phyloP scores from a whole-genome alignment of 2,329 filamentous ascomycete genomes.

The Aspergillus ochraceus region DNA sequence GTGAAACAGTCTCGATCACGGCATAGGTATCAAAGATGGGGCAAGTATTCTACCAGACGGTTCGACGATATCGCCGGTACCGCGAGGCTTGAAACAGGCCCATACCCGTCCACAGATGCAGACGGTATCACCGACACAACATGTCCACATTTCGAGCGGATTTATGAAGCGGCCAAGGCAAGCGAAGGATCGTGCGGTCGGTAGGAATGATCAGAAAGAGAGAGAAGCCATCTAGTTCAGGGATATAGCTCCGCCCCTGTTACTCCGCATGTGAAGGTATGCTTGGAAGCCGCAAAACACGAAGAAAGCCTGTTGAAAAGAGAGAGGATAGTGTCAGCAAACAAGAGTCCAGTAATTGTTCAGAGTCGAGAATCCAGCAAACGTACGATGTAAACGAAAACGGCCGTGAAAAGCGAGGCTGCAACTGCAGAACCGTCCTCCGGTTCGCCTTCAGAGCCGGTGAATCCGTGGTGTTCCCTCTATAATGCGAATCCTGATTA shows the following conservation, averaged over 20 bases:
- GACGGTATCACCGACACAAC: neutral
- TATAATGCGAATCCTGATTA: conserved; percentile 26
- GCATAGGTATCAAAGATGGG: neutral
- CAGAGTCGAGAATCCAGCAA: neutral
- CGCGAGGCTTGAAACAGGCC: neutral
- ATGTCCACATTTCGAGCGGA: neutral
- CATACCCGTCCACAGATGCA: neutral
- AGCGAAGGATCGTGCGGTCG: conserved; percentile 9
- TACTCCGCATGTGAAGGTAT: conserved; percentile 79
- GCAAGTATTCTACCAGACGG: neutral
- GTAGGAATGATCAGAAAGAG: conserved; percentile 13
- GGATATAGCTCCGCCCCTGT: conserved; percentile 78
- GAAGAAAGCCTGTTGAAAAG: conserved; percentile 68
- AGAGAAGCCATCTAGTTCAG: conserved; percentile 51
- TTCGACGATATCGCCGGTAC: neutral
- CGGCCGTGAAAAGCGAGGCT: conserved; percentile 80
- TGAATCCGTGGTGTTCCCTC: conserved; percentile 76
- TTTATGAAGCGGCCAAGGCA: conserved; percentile 2
- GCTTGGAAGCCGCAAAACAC: conserved; percentile 91
- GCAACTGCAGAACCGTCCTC: conserved; percentile 76
- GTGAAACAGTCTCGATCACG: neutral
- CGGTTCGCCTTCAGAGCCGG: conserved; percentile 70
- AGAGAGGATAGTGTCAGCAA: conserved; percentile 15
- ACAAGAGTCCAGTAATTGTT: neutral
- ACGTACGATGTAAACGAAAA: conserved; percentile 85